Evolutionary conservation across 768 basidiomycete species (phyloP), one percentile per base, ranked within the genome.

Genomic region (Mycena rebaudengoi): DNA sequence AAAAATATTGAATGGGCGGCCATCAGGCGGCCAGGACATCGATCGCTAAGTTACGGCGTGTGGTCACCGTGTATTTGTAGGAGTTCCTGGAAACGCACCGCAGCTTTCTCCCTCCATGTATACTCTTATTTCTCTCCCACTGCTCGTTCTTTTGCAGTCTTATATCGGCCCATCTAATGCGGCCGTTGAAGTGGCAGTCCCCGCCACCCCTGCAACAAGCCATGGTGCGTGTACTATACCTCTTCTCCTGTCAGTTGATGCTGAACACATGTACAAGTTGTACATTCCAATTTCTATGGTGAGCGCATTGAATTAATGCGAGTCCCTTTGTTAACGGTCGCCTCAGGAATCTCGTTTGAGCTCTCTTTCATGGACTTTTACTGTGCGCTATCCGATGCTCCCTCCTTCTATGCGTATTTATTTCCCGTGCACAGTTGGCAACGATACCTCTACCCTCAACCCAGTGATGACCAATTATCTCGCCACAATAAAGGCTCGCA

Each of bases 311-410:
- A n/a, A n/a, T n/a, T n/a, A n/a, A n/a, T n/a, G n/a, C n/a, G n/a
- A n/a, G n/a, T n/a, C n/a, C n/a, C n/a, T n/a, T n/a, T n/a, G n/a
- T n/a, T n/a, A n/a, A n/a, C n/a, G n/a, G n/a, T n/a, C n/a, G n/a
- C n/a, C n/a, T n/a, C n/a, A n/a, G n/a, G n/a, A n/a, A 84, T 90
- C 70, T 86, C 84, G 48, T 78, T 90, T 63, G 89, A 91, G 73
- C 78, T 91, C 45, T 86, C 85, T 46, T 87, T 87, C 63, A 80
- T 89, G 60, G 80, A 85, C 68, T 77, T 83, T 62, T 85, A 90
- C 70, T 83, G 86, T 84, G 52, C 53, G 81, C 75, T 44, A 25
- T 40, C 50, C 26, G 23, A 52, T 4, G 32, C 7, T 65, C 28
- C n/a, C n/a, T 60, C 21, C 29, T 41, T 21, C 41, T 29, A 5